Evolutionary conservation across 169 alveolate species (phyloP).

Genomic region (Plasmodium malariae): DNA sequence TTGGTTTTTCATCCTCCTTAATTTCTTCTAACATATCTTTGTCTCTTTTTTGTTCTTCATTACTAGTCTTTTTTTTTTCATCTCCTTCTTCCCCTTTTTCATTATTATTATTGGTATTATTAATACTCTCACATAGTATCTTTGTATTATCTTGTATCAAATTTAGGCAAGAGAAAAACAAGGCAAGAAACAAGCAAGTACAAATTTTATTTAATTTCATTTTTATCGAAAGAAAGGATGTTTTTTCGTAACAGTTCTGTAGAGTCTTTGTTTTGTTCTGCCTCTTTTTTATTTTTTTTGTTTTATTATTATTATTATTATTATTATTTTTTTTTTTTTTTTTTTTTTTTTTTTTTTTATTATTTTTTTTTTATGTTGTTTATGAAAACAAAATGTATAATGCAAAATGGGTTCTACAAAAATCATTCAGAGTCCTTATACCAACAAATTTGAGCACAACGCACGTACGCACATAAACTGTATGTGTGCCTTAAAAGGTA

Average conservation of each 20-base stretch:
- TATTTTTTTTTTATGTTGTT: too few species aligned
- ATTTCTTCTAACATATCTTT: constrained; percentile 42
- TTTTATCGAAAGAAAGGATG: too few species aligned
- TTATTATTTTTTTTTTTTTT: too few species aligned
- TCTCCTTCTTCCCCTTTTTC: neutral
- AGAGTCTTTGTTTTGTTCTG: too few species aligned
- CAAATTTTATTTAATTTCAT: constrained; percentile 31
- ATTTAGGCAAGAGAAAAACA: constrained; percentile 4
- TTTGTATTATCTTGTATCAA: constrained; percentile 7
- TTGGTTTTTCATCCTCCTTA: constrained; percentile 63
- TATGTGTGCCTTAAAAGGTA: neutral
- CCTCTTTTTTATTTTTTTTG: too few species aligned
- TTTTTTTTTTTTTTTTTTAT: too few species aligned
- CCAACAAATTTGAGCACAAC: neutral
- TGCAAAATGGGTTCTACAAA: neutral
- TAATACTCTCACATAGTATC: constrained; percentile 18
- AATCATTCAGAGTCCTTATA: neutral
- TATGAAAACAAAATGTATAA: neutral
- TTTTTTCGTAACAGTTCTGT: too few species aligned
- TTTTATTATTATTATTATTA: too few species aligned
- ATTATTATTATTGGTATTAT: neutral
- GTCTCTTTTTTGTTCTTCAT: constrained; percentile 26
- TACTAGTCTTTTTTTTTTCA: neutral
- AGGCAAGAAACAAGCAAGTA: constrained; percentile 8
- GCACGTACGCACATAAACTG: neutral